Percentiles rank a stretch among this genome's conserved stretches.
phyloP scores from a whole-genome alignment of 371 early-diverging fungal species.

The Mortierella sp. region DNA sequence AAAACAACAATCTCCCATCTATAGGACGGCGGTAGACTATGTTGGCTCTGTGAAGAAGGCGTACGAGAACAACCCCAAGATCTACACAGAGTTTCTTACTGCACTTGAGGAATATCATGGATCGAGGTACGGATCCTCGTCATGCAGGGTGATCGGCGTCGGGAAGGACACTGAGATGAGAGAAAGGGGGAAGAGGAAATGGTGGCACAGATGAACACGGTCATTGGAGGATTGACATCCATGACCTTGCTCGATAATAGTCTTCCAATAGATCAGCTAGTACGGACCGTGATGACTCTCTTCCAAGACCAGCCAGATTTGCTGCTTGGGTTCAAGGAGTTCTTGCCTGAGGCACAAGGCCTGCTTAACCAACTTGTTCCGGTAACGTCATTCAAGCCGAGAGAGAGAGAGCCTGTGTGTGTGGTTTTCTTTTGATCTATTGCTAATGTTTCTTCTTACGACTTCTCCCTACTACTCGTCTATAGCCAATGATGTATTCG shows the following conservation, averaged over 20 bases:
- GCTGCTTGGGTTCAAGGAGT: conserved; percentile 51
- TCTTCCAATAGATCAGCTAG: conserved; percentile 42
- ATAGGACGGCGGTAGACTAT: conserved; percentile 49
- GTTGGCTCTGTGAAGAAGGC: conserved; percentile 50
- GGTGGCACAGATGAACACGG: too few species aligned
- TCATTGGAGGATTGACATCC: too few species aligned
- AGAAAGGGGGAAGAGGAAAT: too few species aligned
- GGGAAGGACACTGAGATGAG: too few species aligned
- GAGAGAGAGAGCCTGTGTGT: neutral
- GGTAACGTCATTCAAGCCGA: conserved; percentile 7
- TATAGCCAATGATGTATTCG: conserved; percentile 53
- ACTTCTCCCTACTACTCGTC: neutral
- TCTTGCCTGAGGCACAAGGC: conserved; percentile 48
- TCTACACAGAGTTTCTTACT: conserved; percentile 39
- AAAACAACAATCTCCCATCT: conserved; percentile 32
- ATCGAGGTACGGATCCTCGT: conserved; percentile 20
- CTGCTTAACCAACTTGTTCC: conserved; percentile 49
- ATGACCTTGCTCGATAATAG: conserved; percentile 5
- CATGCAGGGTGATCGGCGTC: neutral
- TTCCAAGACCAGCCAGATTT: conserved; percentile 54
- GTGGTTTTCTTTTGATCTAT: neutral
- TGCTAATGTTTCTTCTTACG: neutral
- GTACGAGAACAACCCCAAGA: conserved; percentile 36
- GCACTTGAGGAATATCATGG: conserved; percentile 39
- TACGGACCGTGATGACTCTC: conserved; percentile 51